These are phyloP conservation scores for Annulohypoxylon truncatum DNA, from an alignment of 2,329 filamentous ascomycete species.

Conservation along the genomic window DNA sequence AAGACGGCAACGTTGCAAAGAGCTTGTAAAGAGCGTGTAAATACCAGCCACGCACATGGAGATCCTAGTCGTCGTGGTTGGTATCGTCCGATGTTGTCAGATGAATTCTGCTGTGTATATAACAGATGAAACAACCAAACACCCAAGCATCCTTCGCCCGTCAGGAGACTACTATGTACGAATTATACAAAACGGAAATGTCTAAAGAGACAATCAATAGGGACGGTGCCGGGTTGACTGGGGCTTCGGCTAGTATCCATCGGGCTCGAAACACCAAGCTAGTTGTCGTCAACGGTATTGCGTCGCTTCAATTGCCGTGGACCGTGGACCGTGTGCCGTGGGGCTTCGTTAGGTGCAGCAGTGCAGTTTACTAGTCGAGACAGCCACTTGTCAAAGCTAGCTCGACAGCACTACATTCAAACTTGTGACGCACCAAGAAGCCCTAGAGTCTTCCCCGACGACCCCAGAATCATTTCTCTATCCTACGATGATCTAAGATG, in stretches of 20 bases:
- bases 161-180: constrained; percentile 22
- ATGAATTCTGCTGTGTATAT: constrained; percentile 11
- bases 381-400: constrained; percentile 33
- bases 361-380: constrained; percentile 16
- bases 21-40: too few relatives aligned
- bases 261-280: constrained; percentile 19
- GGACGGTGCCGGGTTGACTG: constrained; percentile 13
- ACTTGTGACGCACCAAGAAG: constrained; percentile 20
- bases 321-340: constrained; percentile 27
- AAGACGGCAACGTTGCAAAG: constrained; percentile 22
- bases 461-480: constrained; percentile 14
- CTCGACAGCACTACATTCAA: constrained; percentile 8
- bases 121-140: constrained; percentile 8
- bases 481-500: not conserved
- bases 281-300: constrained; percentile 23
- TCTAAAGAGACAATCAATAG: constrained; percentile 23
- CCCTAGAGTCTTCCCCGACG: constrained; percentile 13
- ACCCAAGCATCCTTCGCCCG: not conserved
- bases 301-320: constrained; percentile 32
- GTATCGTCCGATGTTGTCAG: constrained; percentile 8
- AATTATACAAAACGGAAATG: constrained; percentile 18
- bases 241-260: constrained; percentile 30
- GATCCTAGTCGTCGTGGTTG: constrained; percentile 3
- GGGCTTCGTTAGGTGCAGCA: constrained; percentile 17
- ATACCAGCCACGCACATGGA: constrained; percentile 5